phyloP scores from a whole-genome alignment of 345 rosid genomes.

The Eutrema japonicum region DNA sequence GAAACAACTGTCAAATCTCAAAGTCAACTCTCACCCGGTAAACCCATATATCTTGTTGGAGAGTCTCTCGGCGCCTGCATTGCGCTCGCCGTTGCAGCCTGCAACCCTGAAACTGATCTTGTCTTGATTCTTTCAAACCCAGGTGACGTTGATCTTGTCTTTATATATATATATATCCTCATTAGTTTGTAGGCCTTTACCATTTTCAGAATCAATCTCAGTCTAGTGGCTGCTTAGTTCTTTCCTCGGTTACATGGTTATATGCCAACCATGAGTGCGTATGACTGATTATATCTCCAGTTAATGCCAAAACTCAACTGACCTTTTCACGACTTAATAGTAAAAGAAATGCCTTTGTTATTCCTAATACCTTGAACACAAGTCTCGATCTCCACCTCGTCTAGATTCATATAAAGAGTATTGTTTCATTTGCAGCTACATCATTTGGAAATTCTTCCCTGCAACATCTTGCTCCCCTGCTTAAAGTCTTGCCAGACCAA shows the following conservation, averaged over 20 bases:
- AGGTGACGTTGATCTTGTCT: conserved; percentile 48
- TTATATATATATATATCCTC: not conserved
- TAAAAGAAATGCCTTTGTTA: not conserved
- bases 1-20: conserved; percentile 57
- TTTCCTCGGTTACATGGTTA: conserved; percentile 2
- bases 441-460: conserved; percentile 65
- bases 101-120: conserved; percentile 70
- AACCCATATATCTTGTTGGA: conserved; percentile 82
- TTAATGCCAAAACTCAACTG: not conserved
- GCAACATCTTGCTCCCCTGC: conserved; percentile 59
- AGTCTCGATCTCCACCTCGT: conserved; percentile 28
- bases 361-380: conserved; percentile 4
- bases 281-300: conserved; percentile 4
- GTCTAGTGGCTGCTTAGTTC: conserved; percentile 23
- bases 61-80: conserved; percentile 85
- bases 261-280: conserved; percentile 2
- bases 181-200: not conserved
- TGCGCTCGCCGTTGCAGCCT: conserved; percentile 71
- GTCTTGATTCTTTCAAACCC: conserved; percentile 70
- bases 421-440: conserved; percentile 62
- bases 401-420: conserved; percentile 8
- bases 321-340: conserved; percentile 13
- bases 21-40: conserved; percentile 44
- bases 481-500: conserved; percentile 56
- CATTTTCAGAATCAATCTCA: not conserved